Evolutionary conservation across 768 basidiomycete genomes (phyloP).

Genomic region (Collybia sp.): DNA sequence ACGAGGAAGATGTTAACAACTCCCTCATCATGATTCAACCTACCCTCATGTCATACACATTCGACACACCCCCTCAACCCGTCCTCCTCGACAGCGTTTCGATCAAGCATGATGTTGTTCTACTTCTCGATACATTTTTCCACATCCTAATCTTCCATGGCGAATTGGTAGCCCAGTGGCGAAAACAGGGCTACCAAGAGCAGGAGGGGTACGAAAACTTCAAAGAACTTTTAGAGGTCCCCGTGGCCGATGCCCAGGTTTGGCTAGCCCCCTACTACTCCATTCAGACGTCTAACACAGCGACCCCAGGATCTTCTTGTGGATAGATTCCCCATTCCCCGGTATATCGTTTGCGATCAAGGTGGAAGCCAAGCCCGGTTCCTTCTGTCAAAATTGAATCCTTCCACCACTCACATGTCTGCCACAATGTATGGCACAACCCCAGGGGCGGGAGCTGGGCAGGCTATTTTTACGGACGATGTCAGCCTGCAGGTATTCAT

Average conservation of each 20-base stretch:
- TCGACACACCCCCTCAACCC: conserved; percentile 88
- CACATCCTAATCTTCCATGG: conserved; percentile 99
- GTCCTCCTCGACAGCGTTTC: conserved; percentile 96
- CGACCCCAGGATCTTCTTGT: conserved; percentile 76
- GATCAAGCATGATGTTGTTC: conserved; percentile 94
- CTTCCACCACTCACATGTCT: conserved; percentile 97
- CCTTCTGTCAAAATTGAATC: conserved; percentile 92
- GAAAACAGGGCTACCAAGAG: conserved; percentile 97
- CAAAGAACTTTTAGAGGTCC: conserved; percentile 85
- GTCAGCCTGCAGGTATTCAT: conserved; percentile 97
- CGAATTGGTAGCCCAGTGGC: conserved; percentile 94
- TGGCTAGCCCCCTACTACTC: background rate
- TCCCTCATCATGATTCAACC: conserved; percentile 99
- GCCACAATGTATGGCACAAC: conserved; percentile 84
- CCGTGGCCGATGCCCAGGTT: conserved; percentile 86
- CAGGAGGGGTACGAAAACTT: conserved; percentile 99
- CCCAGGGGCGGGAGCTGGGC: conserved; percentile 62
- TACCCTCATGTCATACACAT: conserved; percentile 96
- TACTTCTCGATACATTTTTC: conserved; percentile 99
- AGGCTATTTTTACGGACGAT: conserved; percentile 98
- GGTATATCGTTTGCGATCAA: conserved; percentile 97
- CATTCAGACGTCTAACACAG: background rate
- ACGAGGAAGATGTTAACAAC: conserved; percentile 98
- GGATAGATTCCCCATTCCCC: conserved; percentile 95
- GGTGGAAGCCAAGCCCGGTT: conserved; percentile 98